These are phyloP conservation scores for Syncephalastrum contaminatum DNA, from an alignment of 371 early-diverging fungal genomes.

Conservation along the genomic window DNA sequence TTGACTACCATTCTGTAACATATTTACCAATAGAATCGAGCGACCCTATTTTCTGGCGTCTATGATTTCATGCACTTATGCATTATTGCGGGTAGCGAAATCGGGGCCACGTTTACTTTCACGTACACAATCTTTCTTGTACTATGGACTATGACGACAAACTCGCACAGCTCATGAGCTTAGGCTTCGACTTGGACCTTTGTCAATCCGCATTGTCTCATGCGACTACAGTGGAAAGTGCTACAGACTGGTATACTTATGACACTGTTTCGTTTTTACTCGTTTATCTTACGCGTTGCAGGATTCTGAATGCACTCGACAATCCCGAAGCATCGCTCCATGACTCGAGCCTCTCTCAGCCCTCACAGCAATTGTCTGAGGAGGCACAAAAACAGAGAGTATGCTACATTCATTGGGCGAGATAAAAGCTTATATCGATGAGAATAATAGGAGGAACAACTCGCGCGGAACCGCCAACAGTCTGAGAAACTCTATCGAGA, in stretches of 20 bases:
- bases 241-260: conserved; percentile 30
- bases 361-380: background rate
- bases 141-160: conserved; percentile 15
- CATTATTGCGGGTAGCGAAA: too few relatives aligned
- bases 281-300: conserved; percentile 2
- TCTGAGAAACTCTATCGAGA: conserved; percentile 15
- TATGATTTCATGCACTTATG: too few relatives aligned
- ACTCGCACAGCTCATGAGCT: conserved; percentile 29
- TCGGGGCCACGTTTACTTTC: background rate
- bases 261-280: conserved; percentile 10
- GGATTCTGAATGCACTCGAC: conserved; percentile 4
- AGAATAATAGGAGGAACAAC: conserved; percentile 7
- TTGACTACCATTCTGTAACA: too few relatives aligned
- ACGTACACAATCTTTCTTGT: background rate
- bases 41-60: too few relatives aligned
- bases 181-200: conserved; percentile 35
- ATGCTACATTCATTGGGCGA: background rate
- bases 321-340: background rate
- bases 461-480: conserved; percentile 8
- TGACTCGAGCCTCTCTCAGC: background rate
- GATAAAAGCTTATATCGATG: background rate
- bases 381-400: background rate
- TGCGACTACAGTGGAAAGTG: conserved; percentile 25
- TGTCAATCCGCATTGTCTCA: conserved; percentile 27
- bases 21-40: too few relatives aligned